Evolutionary conservation across 1,284 basidiomycete genomes (phyloP), one percentile per base, ranked within the genome.

Genomic region (Ganoderma boninense): DNA sequence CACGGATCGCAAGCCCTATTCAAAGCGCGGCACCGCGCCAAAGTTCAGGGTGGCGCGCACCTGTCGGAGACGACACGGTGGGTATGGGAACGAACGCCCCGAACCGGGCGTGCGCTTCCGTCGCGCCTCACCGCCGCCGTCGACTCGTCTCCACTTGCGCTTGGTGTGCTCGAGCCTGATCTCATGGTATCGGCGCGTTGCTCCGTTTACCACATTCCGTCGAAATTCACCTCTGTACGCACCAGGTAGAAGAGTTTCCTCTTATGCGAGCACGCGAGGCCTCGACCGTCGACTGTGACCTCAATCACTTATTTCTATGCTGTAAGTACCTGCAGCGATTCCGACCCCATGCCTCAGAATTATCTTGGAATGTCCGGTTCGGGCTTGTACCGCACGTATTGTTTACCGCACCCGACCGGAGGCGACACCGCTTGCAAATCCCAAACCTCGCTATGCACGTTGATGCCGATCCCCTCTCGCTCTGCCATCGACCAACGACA

Each of bases 41-140:
- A 56, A 42, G 43, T 23, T 38, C 26, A 18, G 8, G 57, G 14
- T 23, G 38, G 35, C 44, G 43, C 67, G 35, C 32, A 49, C 42
- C 60, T 69, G 20, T 49, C 46, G 71, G 71, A 4, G 57, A 70
- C 42, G 62, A 67, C 13, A 62, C 71, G 71, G 71, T 42, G 69
- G 56, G 61, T 66, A 64, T 73, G 71, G 60, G 71, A 73, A 68
- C 40, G n/a, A 13, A 23, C 23, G 8, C 49, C 49, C 26, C 23
- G 49, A 26, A 26, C 49, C 3, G 23, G 11, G 23, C 49, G 23
- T 26, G 49, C 46, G 46, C 46, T 49, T 23, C 7, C n/a, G 10
- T 10, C 49, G 49, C 49, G 49, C 49, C 23, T 52, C 49, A 23
- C 49, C 49, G 49, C 49, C 56, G 23, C 49, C 56, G 16, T 23